Evolutionary conservation across 768 basidiomycete genomes (phyloP).

Genomic region (Mycena sanguinolenta): DNA sequence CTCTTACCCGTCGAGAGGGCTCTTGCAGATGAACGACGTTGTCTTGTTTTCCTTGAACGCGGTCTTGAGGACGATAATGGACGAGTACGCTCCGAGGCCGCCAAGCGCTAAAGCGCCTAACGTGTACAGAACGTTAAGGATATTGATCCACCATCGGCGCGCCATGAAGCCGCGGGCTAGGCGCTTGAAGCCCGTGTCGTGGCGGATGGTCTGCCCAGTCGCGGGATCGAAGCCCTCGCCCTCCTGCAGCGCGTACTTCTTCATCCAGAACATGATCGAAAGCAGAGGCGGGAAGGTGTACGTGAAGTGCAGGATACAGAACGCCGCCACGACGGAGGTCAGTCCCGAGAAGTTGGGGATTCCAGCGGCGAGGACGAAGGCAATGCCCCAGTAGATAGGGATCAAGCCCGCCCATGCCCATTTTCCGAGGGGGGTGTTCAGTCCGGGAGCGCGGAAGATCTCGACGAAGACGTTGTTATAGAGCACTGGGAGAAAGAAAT

Average conservation of each 20-base stretch:
- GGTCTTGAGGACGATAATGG: conserved; percentile 18
- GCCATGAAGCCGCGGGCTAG: conserved; percentile 23
- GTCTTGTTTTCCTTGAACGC: conserved; percentile 20
- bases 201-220: conserved; percentile 18
- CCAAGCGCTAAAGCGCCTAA: conserved; percentile 14
- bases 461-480: conserved; percentile 24
- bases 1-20: conserved; percentile 18
- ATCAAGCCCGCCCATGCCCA: conserved; percentile 16
- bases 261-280: conserved; percentile 22
- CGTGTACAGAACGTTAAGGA: conserved; percentile 13
- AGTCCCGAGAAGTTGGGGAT: conserved; percentile 25
- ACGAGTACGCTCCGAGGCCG: conserved; percentile 20
- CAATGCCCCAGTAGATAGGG: conserved; percentile 21
- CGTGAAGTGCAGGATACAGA: conserved; percentile 28
- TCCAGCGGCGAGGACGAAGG: conserved; percentile 28
- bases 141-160: conserved; percentile 20
- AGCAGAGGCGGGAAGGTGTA: conserved; percentile 29
- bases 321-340: conserved; percentile 24
- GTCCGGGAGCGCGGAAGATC: conserved; percentile 18
- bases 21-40: conserved; percentile 26
- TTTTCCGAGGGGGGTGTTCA: conserved; percentile 19
- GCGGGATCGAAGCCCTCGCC: conserved; percentile 20
- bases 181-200: conserved; percentile 22
- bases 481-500: conserved; percentile 18
- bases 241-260: conserved; percentile 21